Evolutionary conservation across 2,329 filamentous ascomycete species (phyloP).

Genomic region (Tolypocladium endophyticum): DNA sequence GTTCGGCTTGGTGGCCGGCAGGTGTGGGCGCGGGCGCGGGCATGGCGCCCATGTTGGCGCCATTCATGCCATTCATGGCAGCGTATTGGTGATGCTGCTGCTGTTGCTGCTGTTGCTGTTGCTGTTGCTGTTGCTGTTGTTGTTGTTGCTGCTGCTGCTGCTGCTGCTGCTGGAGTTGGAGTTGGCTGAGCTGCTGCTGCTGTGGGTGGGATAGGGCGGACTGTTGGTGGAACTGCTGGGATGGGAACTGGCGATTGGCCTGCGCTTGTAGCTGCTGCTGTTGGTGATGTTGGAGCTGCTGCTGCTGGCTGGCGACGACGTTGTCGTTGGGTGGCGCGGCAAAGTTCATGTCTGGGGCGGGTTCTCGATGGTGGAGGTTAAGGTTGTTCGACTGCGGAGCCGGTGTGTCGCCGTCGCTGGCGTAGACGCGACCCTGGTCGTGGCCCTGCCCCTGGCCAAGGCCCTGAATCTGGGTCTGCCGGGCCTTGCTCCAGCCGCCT

Average conservation of each 20-base stretch:
- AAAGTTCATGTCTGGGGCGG: constrained; percentile 20
- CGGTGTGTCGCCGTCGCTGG: neutral
- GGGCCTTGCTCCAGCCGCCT: neutral
- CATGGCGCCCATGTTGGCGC: constrained; percentile 33
- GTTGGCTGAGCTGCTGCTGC: constrained; percentile 2
- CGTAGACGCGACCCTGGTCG: neutral
- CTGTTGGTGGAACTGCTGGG: neutral
- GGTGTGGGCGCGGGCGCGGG: constrained; percentile 43
- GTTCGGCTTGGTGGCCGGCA: constrained; percentile 57
- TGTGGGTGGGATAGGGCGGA: no score
- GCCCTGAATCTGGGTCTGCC: neutral
- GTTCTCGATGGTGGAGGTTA: neutral
- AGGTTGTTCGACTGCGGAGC: neutral
- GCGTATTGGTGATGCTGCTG: constrained; percentile 8
- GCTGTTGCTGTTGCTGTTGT: constrained; percentile 7
- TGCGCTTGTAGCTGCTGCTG: neutral
- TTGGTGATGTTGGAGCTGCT: neutral
- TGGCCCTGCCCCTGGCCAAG: neutral
- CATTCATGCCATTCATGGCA: constrained; percentile 40
- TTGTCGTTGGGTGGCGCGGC: constrained; percentile 14
- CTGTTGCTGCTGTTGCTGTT: constrained; percentile 4
- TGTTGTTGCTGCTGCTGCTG: constrained; percentile 4
- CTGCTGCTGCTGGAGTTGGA: constrained; percentile 7
- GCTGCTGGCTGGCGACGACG: neutral
- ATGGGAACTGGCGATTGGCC: neutral